phyloP scores from a whole-genome alignment of 352 stramenopile genomes.

The Phytophthora quininea region DNA sequence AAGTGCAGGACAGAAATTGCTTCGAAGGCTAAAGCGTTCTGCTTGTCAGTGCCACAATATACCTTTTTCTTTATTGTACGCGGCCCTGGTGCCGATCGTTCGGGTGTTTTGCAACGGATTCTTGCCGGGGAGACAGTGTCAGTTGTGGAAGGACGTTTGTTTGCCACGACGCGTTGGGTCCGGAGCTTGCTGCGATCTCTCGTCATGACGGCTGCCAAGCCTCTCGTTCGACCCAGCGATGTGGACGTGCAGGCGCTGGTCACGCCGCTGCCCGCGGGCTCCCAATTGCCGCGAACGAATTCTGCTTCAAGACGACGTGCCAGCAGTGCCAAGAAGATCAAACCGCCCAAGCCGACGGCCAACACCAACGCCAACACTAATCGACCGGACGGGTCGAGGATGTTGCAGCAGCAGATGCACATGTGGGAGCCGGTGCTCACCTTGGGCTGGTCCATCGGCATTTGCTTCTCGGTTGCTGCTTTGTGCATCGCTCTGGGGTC shows the following conservation, averaged over 20 bases:
- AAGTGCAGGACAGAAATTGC: constrained; percentile 6
- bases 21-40: constrained; percentile 13
- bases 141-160: background rate
- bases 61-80: constrained; percentile 3
- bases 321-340: constrained; percentile 25
- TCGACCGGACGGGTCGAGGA: constrained; percentile 55
- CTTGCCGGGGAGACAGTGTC: too few relatives aligned
- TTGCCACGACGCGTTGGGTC: constrained; percentile 21
- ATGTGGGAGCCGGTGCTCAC: constrained; percentile 84
- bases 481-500: constrained; percentile 57
- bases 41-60: background rate
- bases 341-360: constrained; percentile 5
- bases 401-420: constrained; percentile 68
- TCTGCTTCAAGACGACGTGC: constrained; percentile 13
- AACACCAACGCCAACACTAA: constrained; percentile 38
- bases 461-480: constrained; percentile 50
- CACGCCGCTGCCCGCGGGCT: constrained; percentile 23
- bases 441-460: constrained; percentile 60
- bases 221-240: constrained; percentile 36
- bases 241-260: constrained; percentile 37
- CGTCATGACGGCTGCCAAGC: constrained; percentile 34
- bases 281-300: constrained; percentile 22
- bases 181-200: background rate
- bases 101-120: too few relatives aligned
- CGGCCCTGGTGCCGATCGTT: background rate